A percentile compares a stretch with the other conserved stretches of the same genome.
Conservation (phyloP, 2,329 filamentous ascomycete genomes). For the Botryotinia convoluta region DNA sequence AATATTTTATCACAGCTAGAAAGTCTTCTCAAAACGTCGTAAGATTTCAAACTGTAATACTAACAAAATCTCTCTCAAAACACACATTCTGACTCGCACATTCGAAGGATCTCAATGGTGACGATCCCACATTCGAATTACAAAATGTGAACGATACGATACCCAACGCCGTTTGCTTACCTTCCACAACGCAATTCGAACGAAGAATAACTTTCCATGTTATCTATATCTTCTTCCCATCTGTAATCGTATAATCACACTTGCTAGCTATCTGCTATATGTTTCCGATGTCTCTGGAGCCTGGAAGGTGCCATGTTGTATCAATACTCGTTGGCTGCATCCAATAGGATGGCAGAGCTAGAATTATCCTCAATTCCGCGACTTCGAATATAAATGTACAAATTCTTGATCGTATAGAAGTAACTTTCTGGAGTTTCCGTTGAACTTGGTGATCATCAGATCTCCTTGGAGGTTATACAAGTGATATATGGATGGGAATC, state of each 20-base stretch:
- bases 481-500: too few relatives aligned
- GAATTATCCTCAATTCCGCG: neutral
- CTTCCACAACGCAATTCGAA: neutral
- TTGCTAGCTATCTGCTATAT: neutral
- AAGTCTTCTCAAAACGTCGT: neutral
- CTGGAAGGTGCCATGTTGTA: neutral
- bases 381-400: neutral
- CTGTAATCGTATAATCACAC: neutral
- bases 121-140: neutral
- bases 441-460: neutral
- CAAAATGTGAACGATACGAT: too few relatives aligned
- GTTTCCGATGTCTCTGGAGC: too few relatives aligned
- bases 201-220: neutral
- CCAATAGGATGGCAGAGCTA: neutral
- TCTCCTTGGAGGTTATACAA: neutral
- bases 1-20: neutral
- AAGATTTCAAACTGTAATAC: neutral
- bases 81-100: neutral
- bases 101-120: too few relatives aligned
- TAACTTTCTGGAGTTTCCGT: neutral
- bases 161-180: neutral
- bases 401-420: neutral
- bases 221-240: neutral
- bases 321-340: neutral
- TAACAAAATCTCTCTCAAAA: neutral